phyloP scores from a whole-genome alignment of 2,329 filamentous ascomycete genomes.

The Curvularia spicifera region DNA sequence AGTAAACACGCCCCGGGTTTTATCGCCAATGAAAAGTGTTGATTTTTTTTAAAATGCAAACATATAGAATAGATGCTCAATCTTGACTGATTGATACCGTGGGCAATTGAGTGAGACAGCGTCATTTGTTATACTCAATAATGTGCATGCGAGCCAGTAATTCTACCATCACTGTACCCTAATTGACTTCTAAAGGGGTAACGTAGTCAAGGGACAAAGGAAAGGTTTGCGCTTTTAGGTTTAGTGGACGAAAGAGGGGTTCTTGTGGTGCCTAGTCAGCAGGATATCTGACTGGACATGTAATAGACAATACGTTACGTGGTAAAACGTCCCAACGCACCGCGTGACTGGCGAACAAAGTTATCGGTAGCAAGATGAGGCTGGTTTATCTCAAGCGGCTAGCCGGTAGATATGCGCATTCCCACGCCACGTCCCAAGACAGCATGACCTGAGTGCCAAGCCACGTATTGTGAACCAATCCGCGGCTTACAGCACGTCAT shows the following conservation, averaged over 20 bases:
- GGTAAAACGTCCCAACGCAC: not conserved
- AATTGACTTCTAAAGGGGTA: not conserved
- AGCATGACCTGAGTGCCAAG: slow-evolving; percentile 10
- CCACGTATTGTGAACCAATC: slow-evolving; percentile 16
- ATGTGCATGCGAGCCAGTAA: not conserved
- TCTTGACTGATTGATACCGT: too few species aligned
- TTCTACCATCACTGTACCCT: not conserved
- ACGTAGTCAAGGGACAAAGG: not conserved
- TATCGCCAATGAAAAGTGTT: not conserved
- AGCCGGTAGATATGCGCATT: not conserved
- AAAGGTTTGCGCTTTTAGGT: not conserved
- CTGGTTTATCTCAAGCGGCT: not conserved
- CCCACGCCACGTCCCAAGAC: slow-evolving; percentile 4
- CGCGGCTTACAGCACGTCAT: slow-evolving; percentile 19
- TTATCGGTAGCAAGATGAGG: not conserved
- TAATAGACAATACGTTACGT: not conserved
- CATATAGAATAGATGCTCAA: not conserved
- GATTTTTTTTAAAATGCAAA: not conserved
- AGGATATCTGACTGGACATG: not conserved
- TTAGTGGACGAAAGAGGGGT: not conserved
- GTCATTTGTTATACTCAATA: not conserved
- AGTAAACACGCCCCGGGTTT: not conserved
- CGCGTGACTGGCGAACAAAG: not conserved
- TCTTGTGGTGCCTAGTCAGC: not conserved
- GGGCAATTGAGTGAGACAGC: not conserved